A percentile compares a stretch with the other conserved stretches of the same genome.
Evolutionary conservation across 2,329 filamentous ascomycete species (phyloP).

Genomic region (Colletotrichum cordylinicola): DNA sequence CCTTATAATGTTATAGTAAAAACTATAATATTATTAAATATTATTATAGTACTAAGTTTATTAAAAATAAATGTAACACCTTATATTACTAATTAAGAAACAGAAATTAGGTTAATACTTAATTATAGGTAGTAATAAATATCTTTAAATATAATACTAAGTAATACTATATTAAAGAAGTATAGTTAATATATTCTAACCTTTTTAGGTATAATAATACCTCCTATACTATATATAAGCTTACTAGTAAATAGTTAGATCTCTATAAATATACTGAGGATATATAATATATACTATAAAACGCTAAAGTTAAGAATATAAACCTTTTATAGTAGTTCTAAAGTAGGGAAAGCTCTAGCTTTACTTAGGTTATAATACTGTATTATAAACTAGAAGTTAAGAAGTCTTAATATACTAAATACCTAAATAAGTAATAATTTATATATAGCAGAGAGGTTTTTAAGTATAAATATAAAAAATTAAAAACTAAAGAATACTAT

Average conservation of each 20-base stretch:
- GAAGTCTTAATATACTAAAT: too few relatives aligned
- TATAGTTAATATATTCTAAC: not conserved
- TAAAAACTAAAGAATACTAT: too few relatives aligned
- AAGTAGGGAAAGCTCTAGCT: too few relatives aligned
- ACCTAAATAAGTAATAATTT: too few relatives aligned
- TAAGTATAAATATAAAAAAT: too few relatives aligned
- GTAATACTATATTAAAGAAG: not conserved
- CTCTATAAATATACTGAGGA: too few relatives aligned
- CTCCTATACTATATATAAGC: not conserved
- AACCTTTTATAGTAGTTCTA: too few relatives aligned
- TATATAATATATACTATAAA: too few relatives aligned
- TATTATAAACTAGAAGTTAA: not conserved
- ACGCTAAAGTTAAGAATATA: too few relatives aligned
- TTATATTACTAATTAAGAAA: not conserved
- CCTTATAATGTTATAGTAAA: not conserved
- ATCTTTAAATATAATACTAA: not conserved
- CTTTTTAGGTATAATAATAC: not conserved
- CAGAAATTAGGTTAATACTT: not conserved
- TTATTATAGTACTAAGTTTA: not conserved
- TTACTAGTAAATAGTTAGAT: too few relatives aligned
- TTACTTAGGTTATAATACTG: not conserved
- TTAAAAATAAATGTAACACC: not conserved
- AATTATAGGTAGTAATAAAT: not conserved
- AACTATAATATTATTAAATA: not conserved
- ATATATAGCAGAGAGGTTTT: too few relatives aligned